A percentile compares a stretch with the other conserved stretches of the same genome.
Evolutionary conservation across 2,329 filamentous ascomycete genomes (phyloP).

Genomic region (Boeremia exigua): DNA sequence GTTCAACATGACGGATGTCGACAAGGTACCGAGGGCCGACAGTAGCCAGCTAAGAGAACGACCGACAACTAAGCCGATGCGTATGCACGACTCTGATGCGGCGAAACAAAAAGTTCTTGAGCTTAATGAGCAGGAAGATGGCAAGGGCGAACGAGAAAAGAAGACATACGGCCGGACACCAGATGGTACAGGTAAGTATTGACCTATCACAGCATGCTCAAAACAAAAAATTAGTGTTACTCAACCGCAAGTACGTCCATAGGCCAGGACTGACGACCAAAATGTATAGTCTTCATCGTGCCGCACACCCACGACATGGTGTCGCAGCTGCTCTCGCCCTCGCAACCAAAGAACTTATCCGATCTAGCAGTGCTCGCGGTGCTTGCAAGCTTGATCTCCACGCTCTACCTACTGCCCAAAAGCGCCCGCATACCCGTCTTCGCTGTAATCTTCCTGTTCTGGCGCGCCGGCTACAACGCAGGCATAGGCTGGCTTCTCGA

Average conservation of each 20-base stretch:
- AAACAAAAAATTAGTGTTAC: not conserved
- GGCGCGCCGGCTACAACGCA: conserved; percentile 89
- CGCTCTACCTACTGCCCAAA: conserved; percentile 75
- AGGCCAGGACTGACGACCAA: conserved; percentile 25
- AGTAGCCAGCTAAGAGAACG: conserved; percentile 41
- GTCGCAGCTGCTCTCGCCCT: conserved; percentile 91
- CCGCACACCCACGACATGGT: conserved; percentile 99
- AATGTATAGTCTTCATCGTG: conserved; percentile 81
- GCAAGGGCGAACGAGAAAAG: conserved; percentile 60
- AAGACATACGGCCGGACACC: conserved; percentile 92
- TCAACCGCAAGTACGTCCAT: conserved; percentile 3
- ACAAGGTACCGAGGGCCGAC: conserved; percentile 28
- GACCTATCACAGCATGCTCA: not conserved
- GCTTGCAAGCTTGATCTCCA: conserved; percentile 74
- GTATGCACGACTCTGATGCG: conserved; percentile 37
- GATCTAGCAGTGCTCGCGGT: conserved; percentile 82
- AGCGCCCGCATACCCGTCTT: conserved; percentile 76
- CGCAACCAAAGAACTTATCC: conserved; percentile 92
- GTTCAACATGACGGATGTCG: conserved; percentile 36
- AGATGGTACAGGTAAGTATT: conserved; percentile 80
- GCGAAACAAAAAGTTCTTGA: conserved; percentile 57
- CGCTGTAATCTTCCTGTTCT: conserved; percentile 85
- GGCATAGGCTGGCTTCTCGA: conserved; percentile 91
- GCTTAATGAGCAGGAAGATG: conserved; percentile 57
- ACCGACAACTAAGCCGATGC: conserved; percentile 37